Evolutionary conservation across 1,284 basidiomycete genomes (phyloP).

Genomic region (Golubevia pallescens): DNA sequence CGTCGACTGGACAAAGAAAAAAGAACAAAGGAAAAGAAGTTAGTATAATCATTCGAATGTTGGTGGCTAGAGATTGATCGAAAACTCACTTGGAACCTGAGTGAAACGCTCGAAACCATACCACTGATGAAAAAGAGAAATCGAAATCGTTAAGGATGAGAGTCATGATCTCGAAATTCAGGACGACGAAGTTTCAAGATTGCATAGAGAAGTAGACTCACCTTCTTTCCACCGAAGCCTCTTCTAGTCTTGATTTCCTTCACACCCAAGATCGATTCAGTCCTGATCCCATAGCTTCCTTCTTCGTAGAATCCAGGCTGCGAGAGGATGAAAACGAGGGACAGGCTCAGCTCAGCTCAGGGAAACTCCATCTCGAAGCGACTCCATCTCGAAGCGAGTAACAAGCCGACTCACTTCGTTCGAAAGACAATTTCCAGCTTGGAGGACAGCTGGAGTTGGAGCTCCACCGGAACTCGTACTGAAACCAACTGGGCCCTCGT

Average conservation of each 20-base stretch:
- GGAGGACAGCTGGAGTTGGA: slow-evolving; percentile 26
- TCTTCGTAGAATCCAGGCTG: slow-evolving; percentile 58
- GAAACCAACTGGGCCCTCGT: slow-evolving; percentile 53
- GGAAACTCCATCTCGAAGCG: too few species aligned
- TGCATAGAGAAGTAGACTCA: slow-evolving; percentile 2
- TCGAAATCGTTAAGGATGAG: not conserved
- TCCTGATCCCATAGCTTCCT: slow-evolving; percentile 53
- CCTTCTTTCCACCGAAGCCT: slow-evolving; percentile 29
- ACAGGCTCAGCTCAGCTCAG: too few species aligned
- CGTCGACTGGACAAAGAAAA: slow-evolving; percentile 14
- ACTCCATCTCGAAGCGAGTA: too few species aligned
- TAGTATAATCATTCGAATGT: too few species aligned
- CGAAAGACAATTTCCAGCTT: slow-evolving; percentile 43
- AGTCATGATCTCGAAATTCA: too few species aligned
- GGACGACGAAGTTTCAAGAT: too few species aligned
- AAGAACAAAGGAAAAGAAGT: not conserved
- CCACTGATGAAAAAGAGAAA: slow-evolving; percentile 19
- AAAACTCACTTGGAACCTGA: slow-evolving; percentile 37
- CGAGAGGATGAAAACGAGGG: too few species aligned
- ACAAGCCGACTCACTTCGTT: too few species aligned
- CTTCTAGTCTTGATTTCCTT: slow-evolving; percentile 31
- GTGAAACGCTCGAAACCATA: slow-evolving; percentile 53
- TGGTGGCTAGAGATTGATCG: not conserved
- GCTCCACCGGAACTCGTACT: slow-evolving; percentile 38
- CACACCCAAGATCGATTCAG: slow-evolving; percentile 46